A percentile compares a stretch with the other conserved stretches of the same genome.
These are phyloP conservation scores for Yarrowia phangngaensis DNA, from an alignment of 805 yeast species.

Conservation along the genomic window DNA sequence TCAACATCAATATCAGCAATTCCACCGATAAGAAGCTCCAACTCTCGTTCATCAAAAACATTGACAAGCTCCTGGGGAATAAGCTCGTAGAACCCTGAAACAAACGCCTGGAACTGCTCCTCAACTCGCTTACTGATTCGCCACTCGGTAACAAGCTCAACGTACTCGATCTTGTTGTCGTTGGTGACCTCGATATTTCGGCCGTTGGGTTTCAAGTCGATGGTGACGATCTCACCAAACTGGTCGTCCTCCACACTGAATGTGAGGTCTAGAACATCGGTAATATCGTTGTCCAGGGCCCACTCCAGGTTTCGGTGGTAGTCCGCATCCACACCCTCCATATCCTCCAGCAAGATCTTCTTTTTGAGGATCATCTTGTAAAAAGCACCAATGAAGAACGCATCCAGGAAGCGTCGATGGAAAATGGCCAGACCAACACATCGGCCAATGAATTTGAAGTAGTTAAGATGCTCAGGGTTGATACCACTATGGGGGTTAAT, in stretches of 20 bases:
- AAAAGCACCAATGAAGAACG: slow-evolving; percentile 96
- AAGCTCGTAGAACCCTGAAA: slow-evolving; percentile 95
- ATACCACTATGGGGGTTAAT: slow-evolving; percentile 96
- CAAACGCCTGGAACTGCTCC: slow-evolving; percentile 92
- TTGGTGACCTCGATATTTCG: slow-evolving; percentile 86
- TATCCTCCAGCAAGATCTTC: slow-evolving; percentile 90
- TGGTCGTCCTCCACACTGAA: slow-evolving; percentile 84
- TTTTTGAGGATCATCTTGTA: slow-evolving; percentile 96
- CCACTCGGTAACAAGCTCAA: slow-evolving; percentile 94
- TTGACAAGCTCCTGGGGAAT: slow-evolving; percentile 95
- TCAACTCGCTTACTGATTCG: slow-evolving; percentile 88
- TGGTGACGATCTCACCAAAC: slow-evolving; percentile 86
- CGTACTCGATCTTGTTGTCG: slow-evolving; percentile 92
- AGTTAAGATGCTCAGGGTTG: slow-evolving; percentile 96
- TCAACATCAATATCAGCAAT: slow-evolving; percentile 96
- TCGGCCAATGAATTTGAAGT: slow-evolving; percentile 97
- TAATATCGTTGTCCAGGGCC: slow-evolving; percentile 93
- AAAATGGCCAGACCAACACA: slow-evolving; percentile 97
- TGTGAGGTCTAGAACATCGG: slow-evolving; percentile 79
- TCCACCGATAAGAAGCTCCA: slow-evolving; percentile 96
- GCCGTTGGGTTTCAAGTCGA: slow-evolving; percentile 89
- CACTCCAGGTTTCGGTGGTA: slow-evolving; percentile 91
- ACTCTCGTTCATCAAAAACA: slow-evolving; percentile 96
- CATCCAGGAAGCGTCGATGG: slow-evolving; percentile 96
- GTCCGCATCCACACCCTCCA: slow-evolving; percentile 99